Percentiles rank a stretch among this genome's conserved stretches.
Conservation (phyloP, 2,329 filamentous ascomycete species). For the Huntiella omanensis region DNA sequence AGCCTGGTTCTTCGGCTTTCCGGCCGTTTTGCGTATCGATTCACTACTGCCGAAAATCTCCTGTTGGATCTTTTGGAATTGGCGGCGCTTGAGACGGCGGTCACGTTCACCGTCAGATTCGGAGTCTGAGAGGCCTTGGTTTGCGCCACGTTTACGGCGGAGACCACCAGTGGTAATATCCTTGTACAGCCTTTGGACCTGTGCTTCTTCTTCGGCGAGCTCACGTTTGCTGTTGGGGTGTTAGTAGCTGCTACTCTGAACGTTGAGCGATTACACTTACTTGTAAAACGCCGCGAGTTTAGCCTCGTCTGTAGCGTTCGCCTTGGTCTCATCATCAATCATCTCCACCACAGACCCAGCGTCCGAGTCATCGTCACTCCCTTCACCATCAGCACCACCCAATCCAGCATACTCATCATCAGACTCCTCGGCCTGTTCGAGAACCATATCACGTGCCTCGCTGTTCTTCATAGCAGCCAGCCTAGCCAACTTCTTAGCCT, state of each 20-base stretch:
- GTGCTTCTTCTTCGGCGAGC: conserved; percentile 63
- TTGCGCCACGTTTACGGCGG: conserved; percentile 63
- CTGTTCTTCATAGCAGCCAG: conserved; percentile 53
- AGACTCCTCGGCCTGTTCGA: conserved; percentile 91
- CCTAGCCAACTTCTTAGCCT: conserved; percentile 13
- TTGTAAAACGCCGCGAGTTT: conserved; percentile 74
- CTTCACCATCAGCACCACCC: conserved; percentile 76
- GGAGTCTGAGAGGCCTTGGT: conserved; percentile 74
- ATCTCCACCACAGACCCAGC: conserved; percentile 59
- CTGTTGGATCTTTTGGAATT: conserved; percentile 83
- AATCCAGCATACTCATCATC: conserved; percentile 96
- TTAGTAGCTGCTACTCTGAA: neutral
- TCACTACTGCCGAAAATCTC: conserved; percentile 68
- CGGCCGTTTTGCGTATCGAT: conserved; percentile 73
- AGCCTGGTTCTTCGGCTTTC: conserved; percentile 73
- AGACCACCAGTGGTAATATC: conserved; percentile 82
- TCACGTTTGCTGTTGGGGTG: conserved; percentile 46
- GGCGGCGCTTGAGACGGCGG: conserved; percentile 62
- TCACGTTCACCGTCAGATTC: conserved; percentile 70
- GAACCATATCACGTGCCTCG: conserved; percentile 67
- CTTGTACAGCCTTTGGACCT: conserved; percentile 77
- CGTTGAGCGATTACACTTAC: conserved; percentile 34
- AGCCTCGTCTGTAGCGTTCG: conserved; percentile 47
- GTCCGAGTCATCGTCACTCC: conserved; percentile 52
- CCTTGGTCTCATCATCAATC: conserved; percentile 49